A percentile compares a stretch with the other conserved stretches of the same genome.
phyloP scores from a whole-genome alignment of 495 filamentous ascomycete species.

The Trypethelium eluteriae region DNA sequence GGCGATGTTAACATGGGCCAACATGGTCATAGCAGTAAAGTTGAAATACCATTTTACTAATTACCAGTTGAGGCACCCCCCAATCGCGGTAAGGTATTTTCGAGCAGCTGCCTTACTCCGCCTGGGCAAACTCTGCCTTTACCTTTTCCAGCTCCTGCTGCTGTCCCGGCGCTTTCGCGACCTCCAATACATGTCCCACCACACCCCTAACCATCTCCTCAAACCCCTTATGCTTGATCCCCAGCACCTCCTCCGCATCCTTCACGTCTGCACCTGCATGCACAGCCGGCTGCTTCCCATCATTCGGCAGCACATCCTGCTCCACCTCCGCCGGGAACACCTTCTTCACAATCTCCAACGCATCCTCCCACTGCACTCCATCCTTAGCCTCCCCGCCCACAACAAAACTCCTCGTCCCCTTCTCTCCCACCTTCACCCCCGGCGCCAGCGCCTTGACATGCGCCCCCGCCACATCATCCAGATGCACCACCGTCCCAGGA shows the following conservation, averaged over 20 bases:
- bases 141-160: neutral
- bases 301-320: constrained; percentile 11
- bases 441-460: constrained; percentile 15
- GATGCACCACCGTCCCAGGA: neutral
- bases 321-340: constrained; percentile 12
- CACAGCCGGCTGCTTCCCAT: neutral
- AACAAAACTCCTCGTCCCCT: constrained; percentile 14
- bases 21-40: too few relatives aligned
- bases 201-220: constrained; percentile 12
- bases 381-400: neutral
- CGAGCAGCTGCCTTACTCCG: neutral
- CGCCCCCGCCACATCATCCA: neutral
- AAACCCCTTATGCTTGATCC: neutral
- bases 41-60: too few relatives aligned
- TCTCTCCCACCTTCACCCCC: neutral
- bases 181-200: constrained; percentile 12
- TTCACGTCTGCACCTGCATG: neutral
- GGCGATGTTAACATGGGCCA: too few relatives aligned
- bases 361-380: constrained; percentile 3
- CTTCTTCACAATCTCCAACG: constrained; percentile 2
- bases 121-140: neutral
- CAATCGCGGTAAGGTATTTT: too few relatives aligned
- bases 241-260: constrained; percentile 14
- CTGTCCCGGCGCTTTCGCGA: neutral
- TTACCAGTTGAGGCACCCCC: too few relatives aligned